Evolutionary conservation across 306 rosid genomes (phyloP), one percentile per base, ranked within the genome.

Genomic region (Castanea mollissima): DNA sequence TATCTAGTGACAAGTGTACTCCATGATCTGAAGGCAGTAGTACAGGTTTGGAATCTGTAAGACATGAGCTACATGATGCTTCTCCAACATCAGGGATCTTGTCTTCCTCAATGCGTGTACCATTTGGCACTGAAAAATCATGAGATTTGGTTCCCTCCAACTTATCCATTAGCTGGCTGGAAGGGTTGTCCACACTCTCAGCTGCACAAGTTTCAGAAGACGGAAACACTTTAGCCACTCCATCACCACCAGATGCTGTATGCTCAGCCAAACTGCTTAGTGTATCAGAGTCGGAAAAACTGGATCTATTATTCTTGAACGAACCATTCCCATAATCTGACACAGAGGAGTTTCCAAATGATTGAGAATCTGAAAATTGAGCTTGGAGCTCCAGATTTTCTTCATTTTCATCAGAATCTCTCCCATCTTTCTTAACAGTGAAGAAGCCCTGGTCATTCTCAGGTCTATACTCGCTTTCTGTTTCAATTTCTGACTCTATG

Each of bases 401-500:
- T 41, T 78, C 90, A 79, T 83, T 85, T 59, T 85, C 94, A 81
- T 88, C 80, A 51, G 82, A 83, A 83, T 79, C 87, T 73, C 76
- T 85, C 81, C 71, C 41, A 68, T 69, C 76, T 57, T 74, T 83
- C 69, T 65, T 87, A 64, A 83, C 78, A 77, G 81, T 76, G 74
- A 84, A 72, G 51, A 86, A 69, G 80, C n/a, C 78, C 29, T 44
- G 35, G 44, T 80, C 55, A 57, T 70, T 84, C 90, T 54, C 86
- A 62, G 86, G 71, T 87, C 88, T 85, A 71, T 31, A 55, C 71
- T 89, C 96, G 82, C 87, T 88, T 71, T 91, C 96, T 31, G 78
- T 73, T 70, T 93, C 96, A 62, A 90, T 14, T 85, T 96, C 98
- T 23, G 91, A 91, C 44, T 91, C 97, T 74, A 96, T 80, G 71